phyloP scores from a whole-genome alignment of 2,329 filamentous ascomycete genomes.

The Fusarium sambucinum region DNA sequence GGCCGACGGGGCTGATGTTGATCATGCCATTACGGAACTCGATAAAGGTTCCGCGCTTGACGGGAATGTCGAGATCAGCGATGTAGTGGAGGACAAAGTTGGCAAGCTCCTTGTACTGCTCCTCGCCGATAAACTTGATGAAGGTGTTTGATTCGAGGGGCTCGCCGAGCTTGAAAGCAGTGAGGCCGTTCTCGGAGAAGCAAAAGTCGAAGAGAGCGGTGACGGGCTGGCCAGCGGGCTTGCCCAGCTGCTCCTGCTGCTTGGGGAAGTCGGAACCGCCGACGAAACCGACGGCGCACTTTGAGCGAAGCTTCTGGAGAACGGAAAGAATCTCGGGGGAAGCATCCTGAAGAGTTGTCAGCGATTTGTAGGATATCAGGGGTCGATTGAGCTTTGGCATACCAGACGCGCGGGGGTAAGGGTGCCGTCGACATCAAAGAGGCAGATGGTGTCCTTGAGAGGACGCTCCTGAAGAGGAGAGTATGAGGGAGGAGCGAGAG shows the following conservation, averaged over 20 bases:
- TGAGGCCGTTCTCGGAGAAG: conserved; percentile 97
- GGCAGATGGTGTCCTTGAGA: conserved; percentile 90
- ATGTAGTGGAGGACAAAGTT: conserved; percentile 84
- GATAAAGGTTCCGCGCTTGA: conserved; percentile 87
- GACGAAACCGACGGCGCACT: conserved; percentile 90
- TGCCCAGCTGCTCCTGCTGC: conserved; percentile 95
- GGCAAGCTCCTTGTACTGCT: conserved; percentile 80
- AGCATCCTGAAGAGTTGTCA: conserved; percentile 64
- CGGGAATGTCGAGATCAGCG: conserved; percentile 83
- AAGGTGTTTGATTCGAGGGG: conserved; percentile 84
- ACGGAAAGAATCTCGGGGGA: conserved; percentile 85
- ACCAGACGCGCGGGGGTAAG: conserved; percentile 86
- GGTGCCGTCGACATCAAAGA: conserved; percentile 97
- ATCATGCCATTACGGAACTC: conserved; percentile 95
- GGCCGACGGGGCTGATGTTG: conserved; percentile 85
- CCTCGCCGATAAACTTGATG: conserved; percentile 91
- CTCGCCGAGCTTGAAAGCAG: conserved; percentile 85
- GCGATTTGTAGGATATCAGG: neutral
- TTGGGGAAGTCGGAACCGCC: conserved; percentile 92
- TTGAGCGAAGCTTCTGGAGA: conserved; percentile 83
- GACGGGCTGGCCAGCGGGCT: conserved; percentile 71
- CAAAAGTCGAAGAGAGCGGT: conserved; percentile 94
- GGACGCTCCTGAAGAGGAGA: conserved; percentile 85
- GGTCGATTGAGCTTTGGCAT: conserved; percentile 44
- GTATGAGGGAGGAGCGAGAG: conserved; percentile 59